Evolutionary conservation across 2,329 filamentous ascomycete genomes (phyloP).

Genomic region (Neonectria neomacrospora): DNA sequence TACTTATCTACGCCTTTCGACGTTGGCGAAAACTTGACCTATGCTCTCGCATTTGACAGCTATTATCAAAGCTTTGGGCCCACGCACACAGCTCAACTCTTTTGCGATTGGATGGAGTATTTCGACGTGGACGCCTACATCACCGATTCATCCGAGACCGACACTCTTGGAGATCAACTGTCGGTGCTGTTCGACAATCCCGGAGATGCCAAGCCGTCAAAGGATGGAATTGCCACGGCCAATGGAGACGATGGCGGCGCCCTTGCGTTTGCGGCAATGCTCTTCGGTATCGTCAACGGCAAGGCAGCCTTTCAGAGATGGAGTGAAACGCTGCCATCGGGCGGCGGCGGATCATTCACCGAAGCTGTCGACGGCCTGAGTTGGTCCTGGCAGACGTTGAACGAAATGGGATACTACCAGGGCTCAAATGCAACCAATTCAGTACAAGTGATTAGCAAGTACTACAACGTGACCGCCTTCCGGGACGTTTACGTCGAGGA

Average conservation of each 20-base stretch:
- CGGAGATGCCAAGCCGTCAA: not conserved
- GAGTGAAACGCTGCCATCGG: not conserved
- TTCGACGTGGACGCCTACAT: conserved; percentile 15
- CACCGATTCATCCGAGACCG: not conserved
- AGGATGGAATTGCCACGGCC: conserved; percentile 16
- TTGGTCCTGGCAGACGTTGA: conserved; percentile 31
- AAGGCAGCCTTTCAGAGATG: not conserved
- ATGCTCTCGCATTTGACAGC: conserved; percentile 18
- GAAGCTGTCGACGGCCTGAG: conserved; percentile 40
- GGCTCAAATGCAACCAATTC: conserved; percentile 27
- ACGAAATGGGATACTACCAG: conserved; percentile 29
- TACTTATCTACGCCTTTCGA: conserved; percentile 4
- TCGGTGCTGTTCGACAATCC: conserved; percentile 8
- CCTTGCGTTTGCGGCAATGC: conserved; percentile 22
- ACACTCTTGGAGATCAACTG: not conserved
- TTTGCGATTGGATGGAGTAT: conserved; percentile 25
- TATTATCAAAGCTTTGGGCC: conserved; percentile 21
- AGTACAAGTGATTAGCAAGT: conserved; percentile 16
- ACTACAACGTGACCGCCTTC: conserved; percentile 13
- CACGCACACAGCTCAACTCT: not conserved
- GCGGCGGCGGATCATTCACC: conserved; percentile 33
- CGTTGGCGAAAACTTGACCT: conserved; percentile 9
- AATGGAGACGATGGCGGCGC: conserved; percentile 15
- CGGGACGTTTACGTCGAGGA: conserved; percentile 9
- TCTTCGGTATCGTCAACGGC: conserved; percentile 23